These are phyloP conservation scores for Microcera coccophila DNA, from an alignment of 2,329 filamentous ascomycete genomes.

Conservation along the genomic window DNA sequence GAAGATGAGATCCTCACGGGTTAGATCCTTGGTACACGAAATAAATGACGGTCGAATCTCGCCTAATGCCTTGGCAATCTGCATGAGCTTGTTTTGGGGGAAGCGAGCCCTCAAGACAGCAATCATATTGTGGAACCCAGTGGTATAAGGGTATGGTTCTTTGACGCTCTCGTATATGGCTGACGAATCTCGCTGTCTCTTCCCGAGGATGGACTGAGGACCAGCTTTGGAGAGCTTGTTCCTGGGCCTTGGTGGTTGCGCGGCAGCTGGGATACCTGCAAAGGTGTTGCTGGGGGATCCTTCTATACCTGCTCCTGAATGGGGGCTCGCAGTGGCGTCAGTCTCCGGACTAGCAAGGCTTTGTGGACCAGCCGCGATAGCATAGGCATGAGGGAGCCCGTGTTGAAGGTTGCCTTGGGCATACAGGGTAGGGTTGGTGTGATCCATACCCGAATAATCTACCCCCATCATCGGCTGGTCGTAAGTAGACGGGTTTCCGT, in stretches of 20 bases:
- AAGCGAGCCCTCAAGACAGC: conserved; percentile 76
- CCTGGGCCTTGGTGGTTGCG: conserved; percentile 37
- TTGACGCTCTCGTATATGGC: conserved; percentile 85
- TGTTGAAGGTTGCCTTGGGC: conserved; percentile 58
- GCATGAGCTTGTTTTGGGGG: conserved; percentile 68
- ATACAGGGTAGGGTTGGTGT: conserved; percentile 44
- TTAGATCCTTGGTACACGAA: conserved; percentile 83
- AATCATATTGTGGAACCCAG: conserved; percentile 84
- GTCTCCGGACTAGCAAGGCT: conserved; percentile 62
- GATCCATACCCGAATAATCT: conserved; percentile 53
- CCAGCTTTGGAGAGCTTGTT: conserved; percentile 40
- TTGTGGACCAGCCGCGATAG: conserved; percentile 59
- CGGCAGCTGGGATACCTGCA: conserved; percentile 23
- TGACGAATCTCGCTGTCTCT: conserved; percentile 68
- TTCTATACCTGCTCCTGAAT: conserved; percentile 52
- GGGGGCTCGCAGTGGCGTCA: conserved; percentile 59
- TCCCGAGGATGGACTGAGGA: conserved; percentile 51
- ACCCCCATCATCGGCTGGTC: conserved; percentile 47
- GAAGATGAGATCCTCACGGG: conserved; percentile 84
- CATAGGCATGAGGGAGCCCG: conserved; percentile 61
- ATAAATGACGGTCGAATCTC: conserved; percentile 93
- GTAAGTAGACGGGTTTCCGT: conserved; percentile 49
- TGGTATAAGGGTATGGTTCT: conserved; percentile 86
- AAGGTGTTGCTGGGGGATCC: conserved; percentile 43
- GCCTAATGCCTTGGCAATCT: conserved; percentile 82